phyloP scores from a whole-genome alignment of 1,139 yeast genomes.

The Geotrichum europaeum region DNA sequence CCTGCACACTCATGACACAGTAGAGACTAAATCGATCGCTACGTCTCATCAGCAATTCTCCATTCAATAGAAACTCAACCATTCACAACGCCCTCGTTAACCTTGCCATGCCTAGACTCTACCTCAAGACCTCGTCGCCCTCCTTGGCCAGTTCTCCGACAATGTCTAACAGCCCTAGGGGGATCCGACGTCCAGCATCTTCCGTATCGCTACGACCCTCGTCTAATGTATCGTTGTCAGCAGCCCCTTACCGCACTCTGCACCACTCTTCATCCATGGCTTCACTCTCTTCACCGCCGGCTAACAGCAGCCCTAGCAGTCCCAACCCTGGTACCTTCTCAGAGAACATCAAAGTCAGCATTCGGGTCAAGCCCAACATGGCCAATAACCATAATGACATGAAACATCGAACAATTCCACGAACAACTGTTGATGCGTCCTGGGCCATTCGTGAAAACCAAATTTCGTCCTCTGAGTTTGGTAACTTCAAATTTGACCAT shows the following conservation, averaged over 20 bases:
- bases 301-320: neutral
- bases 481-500: constrained; percentile 65
- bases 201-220: constrained; percentile 27
- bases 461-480: constrained; percentile 31
- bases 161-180: neutral
- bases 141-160: neutral
- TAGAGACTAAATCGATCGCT: neutral
- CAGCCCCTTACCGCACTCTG: neutral
- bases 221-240: neutral
- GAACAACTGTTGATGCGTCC: neutral
- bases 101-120: neutral
- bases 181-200: constrained; percentile 26
- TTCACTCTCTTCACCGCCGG: neutral
- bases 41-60: neutral
- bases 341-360: constrained; percentile 36
- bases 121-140: neutral
- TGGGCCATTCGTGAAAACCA: neutral
- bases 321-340: constrained; percentile 20
- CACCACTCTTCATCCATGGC: neutral
- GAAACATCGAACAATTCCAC: neutral
- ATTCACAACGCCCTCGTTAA: neutral
- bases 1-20: neutral
- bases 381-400: too few relatives aligned
- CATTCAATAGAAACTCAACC: neutral
- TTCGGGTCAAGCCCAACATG: constrained; percentile 31